A percentile compares a stretch with the other conserved stretches of the same genome.
These are phyloP conservation scores for Cenococcum geophilum DNA, from an alignment of 495 filamentous ascomycete species.

Conservation along the genomic window DNA sequence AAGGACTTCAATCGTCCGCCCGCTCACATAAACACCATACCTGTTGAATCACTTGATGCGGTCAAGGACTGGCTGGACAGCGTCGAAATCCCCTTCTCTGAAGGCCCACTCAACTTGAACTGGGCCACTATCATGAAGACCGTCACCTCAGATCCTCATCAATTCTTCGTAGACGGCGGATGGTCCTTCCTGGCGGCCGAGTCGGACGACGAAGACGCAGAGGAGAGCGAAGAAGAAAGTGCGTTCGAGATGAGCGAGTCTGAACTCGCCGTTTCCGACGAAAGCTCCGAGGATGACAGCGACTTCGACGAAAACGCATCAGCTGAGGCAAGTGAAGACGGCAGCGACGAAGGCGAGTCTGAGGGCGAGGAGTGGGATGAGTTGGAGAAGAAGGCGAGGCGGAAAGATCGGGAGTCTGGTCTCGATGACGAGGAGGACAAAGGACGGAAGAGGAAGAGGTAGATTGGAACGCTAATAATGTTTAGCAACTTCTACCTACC, in stretches of 20 bases:
- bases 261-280: conserved; percentile 71
- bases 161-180: conserved; percentile 91
- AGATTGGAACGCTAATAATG: neutral
- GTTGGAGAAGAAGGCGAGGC: conserved; percentile 81
- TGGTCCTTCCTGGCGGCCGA: conserved; percentile 91
- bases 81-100: conserved; percentile 86
- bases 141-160: conserved; percentile 83
- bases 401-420: conserved; percentile 70
- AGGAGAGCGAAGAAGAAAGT: conserved; percentile 79
- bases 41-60: conserved; percentile 85
- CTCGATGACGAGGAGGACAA: conserved; percentile 63
- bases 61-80: conserved; percentile 98
- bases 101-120: conserved; percentile 95
- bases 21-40: conserved; percentile 95
- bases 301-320: conserved; percentile 91
- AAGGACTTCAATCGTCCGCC: conserved; percentile 88
- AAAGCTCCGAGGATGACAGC: conserved; percentile 78
- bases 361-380: conserved; percentile 92
- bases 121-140: conserved; percentile 99
- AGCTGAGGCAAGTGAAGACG: conserved; percentile 62
- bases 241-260: conserved; percentile 85
- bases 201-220: conserved; percentile 74
- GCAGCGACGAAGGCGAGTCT: conserved; percentile 59
- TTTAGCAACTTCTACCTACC: neutral
- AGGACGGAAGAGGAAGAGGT: conserved; percentile 50